Evolutionary conservation across 805 yeast genomes (phyloP).

Genomic region (Yamadazyma sp.): DNA sequence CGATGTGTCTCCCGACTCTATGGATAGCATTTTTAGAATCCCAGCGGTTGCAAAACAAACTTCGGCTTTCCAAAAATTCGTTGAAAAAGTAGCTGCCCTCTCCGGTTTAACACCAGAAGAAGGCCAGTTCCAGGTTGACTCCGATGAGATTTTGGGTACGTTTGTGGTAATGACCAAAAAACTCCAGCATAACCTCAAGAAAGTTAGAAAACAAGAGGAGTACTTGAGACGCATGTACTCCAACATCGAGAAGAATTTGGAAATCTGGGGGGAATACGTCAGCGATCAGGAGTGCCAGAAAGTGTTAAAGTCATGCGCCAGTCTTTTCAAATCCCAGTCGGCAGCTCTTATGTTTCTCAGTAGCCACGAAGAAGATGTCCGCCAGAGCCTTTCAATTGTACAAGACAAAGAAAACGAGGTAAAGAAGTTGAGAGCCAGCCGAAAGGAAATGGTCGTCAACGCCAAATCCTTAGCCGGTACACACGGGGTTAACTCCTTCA

Average conservation of each 20-base stretch:
- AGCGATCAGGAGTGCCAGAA: constrained; percentile 6
- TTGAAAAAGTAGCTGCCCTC: constrained; percentile 10
- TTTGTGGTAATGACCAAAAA: constrained; percentile 4
- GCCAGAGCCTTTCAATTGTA: constrained; percentile 5
- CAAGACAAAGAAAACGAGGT: constrained; percentile 14
- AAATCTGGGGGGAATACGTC: constrained; percentile 10
- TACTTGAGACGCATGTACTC: background rate
- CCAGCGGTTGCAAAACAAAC: constrained; percentile 10
- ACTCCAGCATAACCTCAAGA: background rate
- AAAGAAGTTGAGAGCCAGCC: constrained; percentile 1
- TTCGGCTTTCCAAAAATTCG: constrained; percentile 10
- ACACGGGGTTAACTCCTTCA: constrained; percentile 13
- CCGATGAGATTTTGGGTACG: constrained; percentile 5
- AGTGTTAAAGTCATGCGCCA: constrained; percentile 9
- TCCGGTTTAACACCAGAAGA: constrained; percentile 4
- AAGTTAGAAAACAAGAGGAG: constrained; percentile 3
- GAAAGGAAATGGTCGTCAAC: background rate
- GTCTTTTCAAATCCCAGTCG: constrained; percentile 7
- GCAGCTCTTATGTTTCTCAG: background rate
- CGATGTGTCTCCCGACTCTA: too few species aligned
- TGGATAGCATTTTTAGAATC: too few species aligned
- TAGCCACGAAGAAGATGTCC: constrained; percentile 10
- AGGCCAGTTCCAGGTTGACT: background rate
- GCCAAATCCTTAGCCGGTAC: background rate
- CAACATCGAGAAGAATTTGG: constrained; percentile 2